Base-by-base conservation (phyloP, 371 early-diverging fungal genomes). In the Sporodiniella umbellata region DNA sequence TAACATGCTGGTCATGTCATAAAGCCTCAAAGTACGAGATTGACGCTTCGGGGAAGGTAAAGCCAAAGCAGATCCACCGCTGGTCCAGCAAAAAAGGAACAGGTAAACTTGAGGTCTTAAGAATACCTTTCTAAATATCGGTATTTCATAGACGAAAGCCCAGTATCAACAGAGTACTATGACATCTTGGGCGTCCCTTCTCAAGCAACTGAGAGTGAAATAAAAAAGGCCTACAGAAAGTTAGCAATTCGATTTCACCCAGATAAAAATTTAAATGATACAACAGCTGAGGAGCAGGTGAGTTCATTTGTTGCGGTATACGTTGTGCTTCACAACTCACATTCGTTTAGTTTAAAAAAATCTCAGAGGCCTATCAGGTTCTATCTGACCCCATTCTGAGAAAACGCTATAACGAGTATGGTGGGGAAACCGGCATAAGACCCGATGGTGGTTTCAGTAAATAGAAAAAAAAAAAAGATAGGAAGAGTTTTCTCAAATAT, bases 211-310 rank as follows among this genome's bases (percentile, higher is more conserved):
- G 80, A 86, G 24, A 80, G 81, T 14, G 91, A 93, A 48, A 95
- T 99, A 52, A 96, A 96, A 63, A 96, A 95, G 66, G 90, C 90
- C 24, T 99, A 96, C 76, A 91, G 94, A 55, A 79, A 84, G 48
- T 73, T 88, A 57, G 96, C 96, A 7, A 83, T 95, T 50, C 90
- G 91, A 70, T 95, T 81, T 63, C 99, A 99, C 69, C 99, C 94
- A 12, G 98, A 98, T 73, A 96, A 98, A 70, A 94, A 95, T 64
- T 78, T 80, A 1, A 68, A 72, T 52, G 85, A 86, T 55, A 83
- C 92, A 8, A 81, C 86, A 11, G 94, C 95, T 24, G 94, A 92
- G 58, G 91, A 91, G 44, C 89, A 83, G 75, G 87, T 88, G 70
- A 22, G 30, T 15, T 4, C 12, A 8, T 3, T 24, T 39, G 21